Evolutionary conservation across 768 basidiomycete species (phyloP).

Genomic region (Floccularia luteovirens): DNA sequence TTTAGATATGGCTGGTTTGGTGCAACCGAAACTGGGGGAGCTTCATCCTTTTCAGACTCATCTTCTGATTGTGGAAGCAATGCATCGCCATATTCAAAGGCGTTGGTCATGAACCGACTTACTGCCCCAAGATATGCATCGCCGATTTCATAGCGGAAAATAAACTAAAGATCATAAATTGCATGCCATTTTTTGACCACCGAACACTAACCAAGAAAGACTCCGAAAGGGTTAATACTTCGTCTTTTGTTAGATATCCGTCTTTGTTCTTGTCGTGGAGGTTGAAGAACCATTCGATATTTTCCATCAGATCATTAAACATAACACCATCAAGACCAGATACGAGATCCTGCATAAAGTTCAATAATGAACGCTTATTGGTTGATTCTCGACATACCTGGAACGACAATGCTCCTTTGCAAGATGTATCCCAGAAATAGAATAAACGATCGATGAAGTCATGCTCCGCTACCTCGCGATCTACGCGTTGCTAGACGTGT

Average conservation of each 20-base stretch:
- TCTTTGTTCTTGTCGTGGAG: conserved; percentile 96
- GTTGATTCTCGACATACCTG: conserved; percentile 44
- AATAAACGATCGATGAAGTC: conserved; percentile 92
- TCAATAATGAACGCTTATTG: conserved; percentile 1
- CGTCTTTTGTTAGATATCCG: conserved; percentile 92
- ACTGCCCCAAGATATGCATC: conserved; percentile 96
- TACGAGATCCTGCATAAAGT: conserved; percentile 65
- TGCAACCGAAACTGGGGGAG: conserved; percentile 40
- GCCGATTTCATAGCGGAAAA: conserved; percentile 94
- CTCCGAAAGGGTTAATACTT: conserved; percentile 92
- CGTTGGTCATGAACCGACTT: conserved; percentile 95
- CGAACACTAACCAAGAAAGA: conserved; percentile 67
- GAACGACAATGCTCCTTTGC: conserved; percentile 79
- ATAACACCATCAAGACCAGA: conserved; percentile 85
- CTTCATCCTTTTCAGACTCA: conserved; percentile 19
- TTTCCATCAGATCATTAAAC: conserved; percentile 97
- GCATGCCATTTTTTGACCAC: not conserved
- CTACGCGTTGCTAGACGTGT: conserved; percentile 67
- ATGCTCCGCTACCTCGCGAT: conserved; percentile 90
- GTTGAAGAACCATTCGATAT: conserved; percentile 98
- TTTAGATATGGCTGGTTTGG: conserved; percentile 91
- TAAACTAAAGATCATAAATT: conserved; percentile 54
- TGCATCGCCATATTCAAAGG: conserved; percentile 97
- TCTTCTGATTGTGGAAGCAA: conserved; percentile 45
- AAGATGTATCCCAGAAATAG: conserved; percentile 87